Conservation (phyloP, 176 grass and related monocot species). For the Zoysia pacifica region DNA sequence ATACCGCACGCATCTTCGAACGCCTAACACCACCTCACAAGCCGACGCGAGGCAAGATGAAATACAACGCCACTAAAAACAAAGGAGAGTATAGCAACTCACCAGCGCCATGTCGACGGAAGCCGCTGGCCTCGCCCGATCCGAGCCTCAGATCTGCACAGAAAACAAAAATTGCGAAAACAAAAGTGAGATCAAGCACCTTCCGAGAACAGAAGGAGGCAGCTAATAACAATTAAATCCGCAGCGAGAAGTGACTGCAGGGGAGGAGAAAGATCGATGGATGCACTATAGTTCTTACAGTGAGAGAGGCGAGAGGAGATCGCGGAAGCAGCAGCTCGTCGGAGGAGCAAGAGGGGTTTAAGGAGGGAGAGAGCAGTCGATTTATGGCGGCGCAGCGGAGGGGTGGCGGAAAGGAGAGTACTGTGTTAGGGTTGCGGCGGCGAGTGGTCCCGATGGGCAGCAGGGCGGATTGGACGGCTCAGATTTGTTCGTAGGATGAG, state of each 20-base stretch:
- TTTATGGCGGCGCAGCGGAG: conserved; percentile 44
- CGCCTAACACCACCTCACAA: background rate
- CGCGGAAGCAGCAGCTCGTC: conserved; percentile 10
- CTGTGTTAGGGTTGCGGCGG: conserved; percentile 40
- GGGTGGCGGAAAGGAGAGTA: background rate
- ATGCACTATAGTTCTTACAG: background rate
- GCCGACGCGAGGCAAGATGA: background rate
- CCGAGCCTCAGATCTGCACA: conserved; percentile 40
- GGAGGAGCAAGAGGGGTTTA: conserved; percentile 24
- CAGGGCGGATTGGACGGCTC: background rate
- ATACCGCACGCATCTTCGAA: background rate
- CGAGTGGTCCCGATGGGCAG: conserved; percentile 1
- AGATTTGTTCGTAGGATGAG: background rate
- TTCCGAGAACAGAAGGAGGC: background rate
- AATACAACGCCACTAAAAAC: background rate
- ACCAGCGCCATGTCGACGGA: conserved; percentile 46
- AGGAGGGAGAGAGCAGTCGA: background rate
- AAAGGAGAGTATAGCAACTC: background rate
- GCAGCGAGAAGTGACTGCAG: background rate
- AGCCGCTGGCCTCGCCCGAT: conserved; percentile 14
- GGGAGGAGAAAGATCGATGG: background rate
- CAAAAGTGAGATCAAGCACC: conserved; percentile 3
- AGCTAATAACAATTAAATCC: background rate
- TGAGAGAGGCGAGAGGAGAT: conserved; percentile 10
- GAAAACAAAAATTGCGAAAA: background rate